Evolutionary conservation across 2,329 filamentous ascomycete species (phyloP).

Genomic region (Pseudocercospora crystallina): DNA sequence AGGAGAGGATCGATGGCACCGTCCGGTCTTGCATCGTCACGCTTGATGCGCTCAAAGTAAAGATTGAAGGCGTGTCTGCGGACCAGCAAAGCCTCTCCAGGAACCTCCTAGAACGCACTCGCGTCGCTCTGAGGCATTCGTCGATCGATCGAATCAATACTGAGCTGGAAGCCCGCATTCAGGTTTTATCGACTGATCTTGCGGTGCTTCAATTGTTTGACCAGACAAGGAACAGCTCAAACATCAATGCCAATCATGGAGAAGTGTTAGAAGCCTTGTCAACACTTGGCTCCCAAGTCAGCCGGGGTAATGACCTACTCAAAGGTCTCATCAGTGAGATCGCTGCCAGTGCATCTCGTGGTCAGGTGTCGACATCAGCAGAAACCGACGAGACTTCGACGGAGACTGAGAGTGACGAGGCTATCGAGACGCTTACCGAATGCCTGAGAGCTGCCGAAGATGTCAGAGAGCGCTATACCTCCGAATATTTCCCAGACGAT

Average conservation of each 20-base stretch:
- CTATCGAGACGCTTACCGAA: slow-evolving; percentile 14
- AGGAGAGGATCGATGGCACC: slow-evolving; percentile 12
- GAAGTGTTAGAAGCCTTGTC: slow-evolving; percentile 11
- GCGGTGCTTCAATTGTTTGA: slow-evolving; percentile 23
- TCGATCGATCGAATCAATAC: slow-evolving; percentile 19
- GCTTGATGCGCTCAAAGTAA: slow-evolving; percentile 13
- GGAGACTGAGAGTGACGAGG: slow-evolving; percentile 4
- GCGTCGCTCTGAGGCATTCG: slow-evolving; percentile 16
- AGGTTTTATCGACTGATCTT: slow-evolving; percentile 20
- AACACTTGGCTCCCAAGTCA: slow-evolving; percentile 10
- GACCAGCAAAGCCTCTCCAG: slow-evolving; percentile 1
- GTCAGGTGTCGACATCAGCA: too few species aligned
- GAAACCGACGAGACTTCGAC: neutral
- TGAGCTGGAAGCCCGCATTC: slow-evolving; percentile 25
- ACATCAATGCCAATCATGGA: slow-evolving; percentile 16
- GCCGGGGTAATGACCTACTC: slow-evolving; percentile 8
- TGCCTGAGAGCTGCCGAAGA: slow-evolving; percentile 19
- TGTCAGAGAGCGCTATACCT: slow-evolving; percentile 22
- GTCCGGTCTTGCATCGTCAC: slow-evolving; percentile 9
- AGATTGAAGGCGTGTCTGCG: slow-evolving; percentile 1
- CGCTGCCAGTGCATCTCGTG: neutral
- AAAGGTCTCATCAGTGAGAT: slow-evolving; percentile 1
- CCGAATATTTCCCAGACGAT: slow-evolving; percentile 18
- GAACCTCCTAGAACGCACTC: slow-evolving; percentile 11
- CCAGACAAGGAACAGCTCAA: slow-evolving; percentile 13